Evolutionary conservation across 441 rosid genomes (phyloP).

Genomic region (Adansonia gregorii): DNA sequence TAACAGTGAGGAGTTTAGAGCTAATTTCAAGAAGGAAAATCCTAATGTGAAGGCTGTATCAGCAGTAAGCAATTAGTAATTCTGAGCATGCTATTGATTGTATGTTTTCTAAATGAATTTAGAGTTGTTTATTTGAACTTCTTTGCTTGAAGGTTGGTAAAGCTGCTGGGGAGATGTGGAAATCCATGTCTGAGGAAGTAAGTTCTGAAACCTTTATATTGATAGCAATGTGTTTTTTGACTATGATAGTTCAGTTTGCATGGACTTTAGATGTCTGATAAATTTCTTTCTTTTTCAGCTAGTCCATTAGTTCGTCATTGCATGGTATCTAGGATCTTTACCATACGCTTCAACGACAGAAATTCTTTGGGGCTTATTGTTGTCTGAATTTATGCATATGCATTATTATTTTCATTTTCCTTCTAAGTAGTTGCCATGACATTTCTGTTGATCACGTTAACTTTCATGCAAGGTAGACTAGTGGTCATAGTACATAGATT

Average conservation of each 20-base stretch:
- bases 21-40: slow-evolving; percentile 71
- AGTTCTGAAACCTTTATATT: slow-evolving; percentile 28
- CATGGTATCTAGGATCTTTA: not conserved
- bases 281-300: not conserved
- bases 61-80: slow-evolving; percentile 56
- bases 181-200: slow-evolving; percentile 62
- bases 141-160: slow-evolving; percentile 64
- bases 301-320: not conserved
- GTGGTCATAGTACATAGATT: not conserved
- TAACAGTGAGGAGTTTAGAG: slow-evolving; percentile 78
- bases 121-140: slow-evolving; percentile 22
- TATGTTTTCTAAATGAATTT: slow-evolving; percentile 1
- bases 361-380: not conserved
- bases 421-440: not conserved
- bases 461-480: not conserved
- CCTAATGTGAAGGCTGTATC: slow-evolving; percentile 84
- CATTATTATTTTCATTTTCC: not conserved
- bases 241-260: not conserved
- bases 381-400: not conserved
- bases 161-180: slow-evolving; percentile 75
- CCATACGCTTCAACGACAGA: not conserved
- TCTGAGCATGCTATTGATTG: not conserved
- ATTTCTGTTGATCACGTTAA: not conserved
- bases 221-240: not conserved
- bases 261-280: not conserved